Base-by-base conservation (phyloP, 169 alveolate species). In the Eimeria brunetti region DNA sequence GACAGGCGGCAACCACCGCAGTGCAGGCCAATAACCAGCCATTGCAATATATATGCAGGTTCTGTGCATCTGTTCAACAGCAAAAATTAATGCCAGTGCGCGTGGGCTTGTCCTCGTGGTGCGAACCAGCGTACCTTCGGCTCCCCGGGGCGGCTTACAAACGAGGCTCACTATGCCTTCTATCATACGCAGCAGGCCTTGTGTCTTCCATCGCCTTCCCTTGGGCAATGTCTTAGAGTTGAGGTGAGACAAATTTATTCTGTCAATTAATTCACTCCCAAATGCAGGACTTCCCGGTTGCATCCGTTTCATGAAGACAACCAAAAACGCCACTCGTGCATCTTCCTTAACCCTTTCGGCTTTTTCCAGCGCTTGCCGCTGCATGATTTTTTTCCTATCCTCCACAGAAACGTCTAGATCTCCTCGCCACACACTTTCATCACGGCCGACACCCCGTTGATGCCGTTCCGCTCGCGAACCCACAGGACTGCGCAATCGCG, bases 161-260 rank as follows among this genome's bases (percentile, higher is more conserved):
- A 78, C 88, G 41, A 78, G 88, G 24, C 16, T 46, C 44, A 49
- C 67, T 3, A 78, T 78, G 67, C 88, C 88, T 27, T 78, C 49
- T 78, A 78, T 51, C 88, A 78, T 78, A 30, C 64, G 67, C 67
- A 78, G 12, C 88, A 78, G 46, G n/a, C 88, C 88, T 78, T 51
- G 67, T 1, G 88, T 78, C 88, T 78, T 78, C 88, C 88, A 78
- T 78, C 88, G 64, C n/a, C 46, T 78, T 49, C 88, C 88, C 64
- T 49, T 78, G 8, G 88, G 88, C 67, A 78, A n/a, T 27, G 88
- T 78, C 64, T 78, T 78, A 20, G 69, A 16, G 67, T 78, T 78
- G 27, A 78, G 88, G 67, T 78, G 88, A 8, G 69, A 78, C 67
- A 78, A 78, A 30, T 78, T 78, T 30, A 78, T 49, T 30, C 88